A percentile compares a stretch with the other conserved stretches of the same genome.
Conservation (phyloP, 371 early-diverging fungal genomes). For the Actinomucor elegans region DNA sequence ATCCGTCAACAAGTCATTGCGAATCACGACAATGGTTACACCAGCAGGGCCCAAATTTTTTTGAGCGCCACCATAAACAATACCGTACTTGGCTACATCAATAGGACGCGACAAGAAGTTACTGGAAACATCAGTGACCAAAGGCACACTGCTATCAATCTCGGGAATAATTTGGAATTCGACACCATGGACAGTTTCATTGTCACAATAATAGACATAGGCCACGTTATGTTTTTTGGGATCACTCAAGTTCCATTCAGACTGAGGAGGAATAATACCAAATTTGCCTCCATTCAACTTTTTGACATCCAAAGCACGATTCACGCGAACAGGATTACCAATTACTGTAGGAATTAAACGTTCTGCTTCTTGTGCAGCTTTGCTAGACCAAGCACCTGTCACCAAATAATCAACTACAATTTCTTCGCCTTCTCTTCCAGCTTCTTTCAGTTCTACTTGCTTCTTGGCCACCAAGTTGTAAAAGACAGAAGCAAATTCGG, state of each 20-base stretch:
- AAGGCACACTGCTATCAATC: constrained; percentile 68
- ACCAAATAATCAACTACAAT: constrained; percentile 86
- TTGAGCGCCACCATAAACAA: constrained; percentile 95
- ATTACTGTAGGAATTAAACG: constrained; percentile 59
- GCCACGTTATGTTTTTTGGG: constrained; percentile 62
- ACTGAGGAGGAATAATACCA: constrained; percentile 54
- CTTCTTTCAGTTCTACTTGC: constrained; percentile 47
- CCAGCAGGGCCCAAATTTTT: constrained; percentile 98
- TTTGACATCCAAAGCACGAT: constrained; percentile 67
- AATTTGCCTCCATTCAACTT: constrained; percentile 49
- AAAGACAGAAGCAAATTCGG: constrained; percentile 87
- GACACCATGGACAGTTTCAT: constrained; percentile 97
- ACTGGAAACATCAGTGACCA: constrained; percentile 95
- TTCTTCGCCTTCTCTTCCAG: constrained; percentile 22
- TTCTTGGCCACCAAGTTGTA: constrained; percentile 82
- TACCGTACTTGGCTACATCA: constrained; percentile 80
- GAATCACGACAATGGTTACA: constrained; percentile 88
- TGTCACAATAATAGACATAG: constrained; percentile 94
- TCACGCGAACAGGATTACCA: constrained; percentile 48
- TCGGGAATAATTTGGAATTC: constrained; percentile 69
- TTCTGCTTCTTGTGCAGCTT: constrained; percentile 86
- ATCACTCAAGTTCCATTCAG: constrained; percentile 73
- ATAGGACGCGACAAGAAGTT: constrained; percentile 88
- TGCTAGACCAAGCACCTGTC: constrained; percentile 91
- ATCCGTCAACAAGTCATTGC: constrained; percentile 80